Evolutionary conservation across 176 grass and related monocot species (phyloP).

Genomic region (Oryza brachyantha): DNA sequence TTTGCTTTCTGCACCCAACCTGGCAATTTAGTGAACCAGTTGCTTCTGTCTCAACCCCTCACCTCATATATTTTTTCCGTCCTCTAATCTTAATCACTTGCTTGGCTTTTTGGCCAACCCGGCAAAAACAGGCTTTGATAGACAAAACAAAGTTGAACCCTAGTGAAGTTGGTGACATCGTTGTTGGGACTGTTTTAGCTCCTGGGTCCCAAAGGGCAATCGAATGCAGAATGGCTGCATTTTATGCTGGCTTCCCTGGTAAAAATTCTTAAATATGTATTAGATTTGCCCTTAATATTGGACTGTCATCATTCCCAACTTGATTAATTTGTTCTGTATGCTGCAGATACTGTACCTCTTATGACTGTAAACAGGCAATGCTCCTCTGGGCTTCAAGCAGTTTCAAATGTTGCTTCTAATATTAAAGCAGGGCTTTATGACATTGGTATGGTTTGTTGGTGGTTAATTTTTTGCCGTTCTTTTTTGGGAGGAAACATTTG

Average conservation of each 20-base stretch:
- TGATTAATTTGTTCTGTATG: conserved; percentile 25
- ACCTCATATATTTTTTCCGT: conserved; percentile 25
- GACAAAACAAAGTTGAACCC: conserved; percentile 82
- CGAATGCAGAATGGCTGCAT: conserved; percentile 85
- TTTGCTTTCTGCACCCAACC: neutral
- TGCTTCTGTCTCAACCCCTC: neutral
- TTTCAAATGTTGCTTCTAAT: conserved; percentile 78
- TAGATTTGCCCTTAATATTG: neutral
- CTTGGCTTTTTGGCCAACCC: no score
- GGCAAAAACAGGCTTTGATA: conserved; percentile 73
- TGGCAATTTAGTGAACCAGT: neutral
- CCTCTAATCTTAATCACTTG: no score
- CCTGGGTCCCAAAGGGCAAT: conserved; percentile 91
- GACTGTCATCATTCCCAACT: neutral
- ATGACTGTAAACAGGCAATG: conserved; percentile 92
- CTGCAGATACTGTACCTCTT: conserved; percentile 83
- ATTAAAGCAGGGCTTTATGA: conserved; percentile 85
- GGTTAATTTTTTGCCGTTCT: neutral
- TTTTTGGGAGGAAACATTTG: neutral
- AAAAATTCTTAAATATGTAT: neutral
- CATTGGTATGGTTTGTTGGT: conserved; percentile 51
- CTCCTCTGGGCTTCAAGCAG: conserved; percentile 93
- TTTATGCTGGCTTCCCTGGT: conserved; percentile 92
- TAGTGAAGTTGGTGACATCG: conserved; percentile 87
- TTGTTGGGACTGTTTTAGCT: conserved; percentile 87